Conservation (phyloP, 2,329 filamentous ascomycete species). For the Coniochaeta sp. region DNA sequence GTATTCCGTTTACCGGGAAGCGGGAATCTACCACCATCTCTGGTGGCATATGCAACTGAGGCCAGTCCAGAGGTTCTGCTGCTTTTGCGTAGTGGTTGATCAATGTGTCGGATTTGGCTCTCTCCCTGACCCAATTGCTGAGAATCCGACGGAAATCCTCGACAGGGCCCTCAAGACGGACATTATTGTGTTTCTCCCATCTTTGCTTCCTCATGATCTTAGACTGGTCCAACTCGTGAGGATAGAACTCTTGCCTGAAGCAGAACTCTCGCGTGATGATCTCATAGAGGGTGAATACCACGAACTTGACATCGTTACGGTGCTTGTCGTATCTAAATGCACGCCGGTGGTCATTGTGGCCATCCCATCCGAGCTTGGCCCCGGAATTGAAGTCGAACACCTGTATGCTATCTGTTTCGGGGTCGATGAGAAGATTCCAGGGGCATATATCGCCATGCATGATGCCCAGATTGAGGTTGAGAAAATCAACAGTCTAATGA, state of each 20-base stretch:
- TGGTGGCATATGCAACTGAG: neutral
- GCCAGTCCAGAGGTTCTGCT: neutral
- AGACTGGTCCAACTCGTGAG: constrained; percentile 2
- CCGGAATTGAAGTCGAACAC: constrained; percentile 11
- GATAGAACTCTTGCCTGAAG: constrained; percentile 2
- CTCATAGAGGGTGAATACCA: constrained; percentile 10
- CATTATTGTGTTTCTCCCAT: constrained; percentile 4
- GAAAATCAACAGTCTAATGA: constrained; percentile 6
- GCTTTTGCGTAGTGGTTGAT: neutral
- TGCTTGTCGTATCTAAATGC: constrained; percentile 5
- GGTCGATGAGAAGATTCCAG: constrained; percentile 10
- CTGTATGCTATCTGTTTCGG: constrained; percentile 6
- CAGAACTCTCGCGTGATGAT: constrained; percentile 8
- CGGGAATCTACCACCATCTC: neutral
- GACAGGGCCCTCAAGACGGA: constrained; percentile 4
- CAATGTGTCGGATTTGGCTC: neutral
- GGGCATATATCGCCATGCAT: constrained; percentile 9
- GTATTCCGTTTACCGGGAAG: neutral
- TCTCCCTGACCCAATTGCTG: neutral
- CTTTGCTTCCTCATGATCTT: neutral
- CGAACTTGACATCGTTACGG: constrained; percentile 9
- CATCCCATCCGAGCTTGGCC: constrained; percentile 10
- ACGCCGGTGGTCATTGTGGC: constrained; percentile 1
- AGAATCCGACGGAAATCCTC: constrained; percentile 1
- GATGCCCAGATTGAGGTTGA: constrained; percentile 9